phyloP scores from a whole-genome alignment of 495 filamentous ascomycete genomes.

The Filosporella fistucella region DNA sequence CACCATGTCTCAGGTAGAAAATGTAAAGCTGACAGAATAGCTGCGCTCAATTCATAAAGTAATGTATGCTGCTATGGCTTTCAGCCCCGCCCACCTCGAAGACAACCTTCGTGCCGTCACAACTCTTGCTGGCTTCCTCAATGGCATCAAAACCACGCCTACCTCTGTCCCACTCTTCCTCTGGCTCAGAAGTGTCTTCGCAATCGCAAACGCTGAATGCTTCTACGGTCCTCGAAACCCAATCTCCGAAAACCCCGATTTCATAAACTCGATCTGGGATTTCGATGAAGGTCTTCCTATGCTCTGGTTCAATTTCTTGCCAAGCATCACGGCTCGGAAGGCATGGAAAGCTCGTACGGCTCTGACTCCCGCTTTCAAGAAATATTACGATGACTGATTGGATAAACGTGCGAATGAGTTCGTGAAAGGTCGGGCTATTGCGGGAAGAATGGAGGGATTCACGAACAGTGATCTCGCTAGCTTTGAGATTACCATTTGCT shows the following conservation, averaged over 20 bases:
- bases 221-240: constrained; percentile 29
- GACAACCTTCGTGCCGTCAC: not conserved
- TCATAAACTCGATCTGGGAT: constrained; percentile 12
- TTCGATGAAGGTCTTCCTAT: constrained; percentile 5
- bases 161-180: not conserved
- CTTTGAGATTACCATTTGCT: constrained; percentile 36
- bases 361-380: not conserved
- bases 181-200: constrained; percentile 29
- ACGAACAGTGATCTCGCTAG: not conserved
- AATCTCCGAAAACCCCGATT: constrained; percentile 16
- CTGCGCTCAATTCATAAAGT: too few species aligned
- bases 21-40: too few species aligned
- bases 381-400: not conserved
- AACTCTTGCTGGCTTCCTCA: not conserved
- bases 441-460: not conserved
- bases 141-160: not conserved
- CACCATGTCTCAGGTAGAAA: too few species aligned
- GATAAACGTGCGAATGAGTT: not conserved
- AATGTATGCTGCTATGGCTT: constrained; percentile 3
- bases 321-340: constrained; percentile 1
- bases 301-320: not conserved
- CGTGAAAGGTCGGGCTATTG: not conserved
- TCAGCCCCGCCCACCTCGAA: not conserved
- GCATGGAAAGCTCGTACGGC: not conserved
- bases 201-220: constrained; percentile 24